Evolutionary conservation across 495 filamentous ascomycete genomes (phyloP).

Genomic region (Lichenothelia convexa): DNA sequence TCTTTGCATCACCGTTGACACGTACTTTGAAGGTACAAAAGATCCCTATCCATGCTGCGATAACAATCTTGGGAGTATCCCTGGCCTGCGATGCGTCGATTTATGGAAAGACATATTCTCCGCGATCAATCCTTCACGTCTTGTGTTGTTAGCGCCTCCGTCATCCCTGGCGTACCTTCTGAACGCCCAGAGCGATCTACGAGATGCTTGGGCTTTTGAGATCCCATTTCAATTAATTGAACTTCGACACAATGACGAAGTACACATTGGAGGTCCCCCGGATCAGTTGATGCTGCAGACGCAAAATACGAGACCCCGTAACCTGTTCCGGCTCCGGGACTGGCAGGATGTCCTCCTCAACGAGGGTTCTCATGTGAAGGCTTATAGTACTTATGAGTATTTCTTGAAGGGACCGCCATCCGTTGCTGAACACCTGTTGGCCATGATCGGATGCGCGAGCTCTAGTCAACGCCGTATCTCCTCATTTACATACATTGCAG

Average conservation of each 20-base stretch:
- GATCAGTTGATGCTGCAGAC: background rate
- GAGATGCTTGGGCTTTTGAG: slow-evolving; percentile 13
- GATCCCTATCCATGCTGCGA: background rate
- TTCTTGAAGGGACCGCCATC: slow-evolving; percentile 10
- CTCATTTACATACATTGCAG: slow-evolving; percentile 11
- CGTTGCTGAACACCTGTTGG: background rate
- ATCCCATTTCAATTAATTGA: slow-evolving; percentile 11
- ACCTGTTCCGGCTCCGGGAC: background rate
- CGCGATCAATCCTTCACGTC: slow-evolving; percentile 1
- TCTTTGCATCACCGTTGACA: background rate
- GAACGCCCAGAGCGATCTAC: slow-evolving; percentile 4
- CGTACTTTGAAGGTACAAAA: background rate
- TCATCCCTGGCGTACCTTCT: slow-evolving; percentile 6
- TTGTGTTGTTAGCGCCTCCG: slow-evolving; percentile 8
- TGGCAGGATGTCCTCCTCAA: slow-evolving; percentile 10
- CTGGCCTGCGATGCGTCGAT: too few species aligned
- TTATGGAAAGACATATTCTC: slow-evolving; percentile 8
- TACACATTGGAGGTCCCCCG: background rate
- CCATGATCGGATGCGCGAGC: background rate
- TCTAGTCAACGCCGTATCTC: background rate
- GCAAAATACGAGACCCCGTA: slow-evolving; percentile 4
- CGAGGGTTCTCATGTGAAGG: slow-evolving; percentile 12
- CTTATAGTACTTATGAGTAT: slow-evolving; percentile 15
- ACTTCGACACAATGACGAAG: background rate
- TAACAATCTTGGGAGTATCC: too few species aligned